Percentiles rank a stretch among this genome's conserved stretches.
phyloP scores from a whole-genome alignment of 306 rosid species.

The Cicer cuneatum region DNA sequence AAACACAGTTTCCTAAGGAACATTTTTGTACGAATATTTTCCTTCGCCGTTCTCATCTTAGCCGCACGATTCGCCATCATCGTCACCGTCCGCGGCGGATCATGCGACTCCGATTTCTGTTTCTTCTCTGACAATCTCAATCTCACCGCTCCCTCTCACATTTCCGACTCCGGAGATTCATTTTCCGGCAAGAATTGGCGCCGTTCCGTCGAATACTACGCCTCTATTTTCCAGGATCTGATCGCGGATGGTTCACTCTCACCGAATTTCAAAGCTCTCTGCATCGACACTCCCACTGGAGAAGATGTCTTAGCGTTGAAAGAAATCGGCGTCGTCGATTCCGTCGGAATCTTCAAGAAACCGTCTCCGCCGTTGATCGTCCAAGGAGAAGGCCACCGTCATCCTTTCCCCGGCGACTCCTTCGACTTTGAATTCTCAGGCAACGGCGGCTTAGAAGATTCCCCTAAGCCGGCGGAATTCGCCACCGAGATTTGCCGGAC shows the following conservation, averaged over 20 bases:
- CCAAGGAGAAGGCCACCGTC: slow-evolving; percentile 40
- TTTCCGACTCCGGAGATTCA: not conserved
- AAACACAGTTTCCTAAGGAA: slow-evolving; percentile 41
- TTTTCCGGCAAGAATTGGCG: slow-evolving; percentile 51
- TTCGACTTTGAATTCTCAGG: slow-evolving; percentile 63
- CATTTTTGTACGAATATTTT: slow-evolving; percentile 49
- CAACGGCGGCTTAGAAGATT: slow-evolving; percentile 38
- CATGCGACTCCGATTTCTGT: slow-evolving; percentile 53
- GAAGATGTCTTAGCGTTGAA: slow-evolving; percentile 56
- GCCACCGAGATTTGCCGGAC: slow-evolving; percentile 56
- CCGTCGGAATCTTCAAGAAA: slow-evolving; percentile 54
- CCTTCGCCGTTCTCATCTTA: slow-evolving; percentile 53
- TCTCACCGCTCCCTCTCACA: not conserved
- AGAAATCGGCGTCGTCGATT: slow-evolving; percentile 53
- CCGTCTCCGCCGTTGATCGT: slow-evolving; percentile 50
- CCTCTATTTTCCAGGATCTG: slow-evolving; percentile 55
- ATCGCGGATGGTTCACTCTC: slow-evolving; percentile 53
- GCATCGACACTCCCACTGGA: slow-evolving; percentile 52
- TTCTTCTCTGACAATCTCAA: slow-evolving; percentile 48
- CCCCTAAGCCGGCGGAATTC: slow-evolving; percentile 38
- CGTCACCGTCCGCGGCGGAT: slow-evolving; percentile 51
- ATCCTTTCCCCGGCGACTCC: slow-evolving; percentile 40
- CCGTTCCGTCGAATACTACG: slow-evolving; percentile 52
- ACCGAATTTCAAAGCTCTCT: slow-evolving; percentile 49
- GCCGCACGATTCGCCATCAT: slow-evolving; percentile 57